Conservation (phyloP, 306 rosid genomes). For the Ceratonia siliqua region DNA sequence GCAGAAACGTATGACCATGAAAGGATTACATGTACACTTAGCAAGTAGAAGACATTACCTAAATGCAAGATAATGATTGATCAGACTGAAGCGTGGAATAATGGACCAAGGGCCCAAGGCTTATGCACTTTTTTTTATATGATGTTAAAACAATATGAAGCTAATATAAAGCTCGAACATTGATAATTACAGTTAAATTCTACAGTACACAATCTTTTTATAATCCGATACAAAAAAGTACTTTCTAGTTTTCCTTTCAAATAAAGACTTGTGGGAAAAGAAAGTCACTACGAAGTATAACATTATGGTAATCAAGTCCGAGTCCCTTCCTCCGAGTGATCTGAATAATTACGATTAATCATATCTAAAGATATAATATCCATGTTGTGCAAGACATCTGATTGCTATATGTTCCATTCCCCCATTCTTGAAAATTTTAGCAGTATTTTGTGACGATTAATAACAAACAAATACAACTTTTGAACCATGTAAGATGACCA, state of each 20-base stretch:
- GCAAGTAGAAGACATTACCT: not conserved
- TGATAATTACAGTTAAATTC: slow-evolving; percentile 7
- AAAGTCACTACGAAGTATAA: not conserved
- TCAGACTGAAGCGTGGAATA: not conserved
- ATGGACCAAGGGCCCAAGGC: not conserved
- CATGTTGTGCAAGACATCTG: too few relatives aligned
- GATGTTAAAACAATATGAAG: not conserved
- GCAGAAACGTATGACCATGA: not conserved
- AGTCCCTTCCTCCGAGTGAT: not conserved
- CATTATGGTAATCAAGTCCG: not conserved
- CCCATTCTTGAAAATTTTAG: not conserved
- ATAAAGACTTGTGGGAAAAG: not conserved
- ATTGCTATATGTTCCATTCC: not conserved
- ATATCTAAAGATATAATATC: not conserved
- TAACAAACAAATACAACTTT: too few relatives aligned
- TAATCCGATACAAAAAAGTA: not conserved
- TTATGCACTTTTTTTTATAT: not conserved
- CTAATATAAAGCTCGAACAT: not conserved
- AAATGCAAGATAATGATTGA: not conserved
- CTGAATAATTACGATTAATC: not conserved
- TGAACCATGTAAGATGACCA: slow-evolving; percentile 1
- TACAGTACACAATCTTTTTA: not conserved
- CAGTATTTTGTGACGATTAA: not conserved
- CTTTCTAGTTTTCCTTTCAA: slow-evolving; percentile 8
- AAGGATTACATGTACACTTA: not conserved